phyloP scores from a whole-genome alignment of 1,284 basidiomycete genomes.

The Macrocystidia cucumis region DNA sequence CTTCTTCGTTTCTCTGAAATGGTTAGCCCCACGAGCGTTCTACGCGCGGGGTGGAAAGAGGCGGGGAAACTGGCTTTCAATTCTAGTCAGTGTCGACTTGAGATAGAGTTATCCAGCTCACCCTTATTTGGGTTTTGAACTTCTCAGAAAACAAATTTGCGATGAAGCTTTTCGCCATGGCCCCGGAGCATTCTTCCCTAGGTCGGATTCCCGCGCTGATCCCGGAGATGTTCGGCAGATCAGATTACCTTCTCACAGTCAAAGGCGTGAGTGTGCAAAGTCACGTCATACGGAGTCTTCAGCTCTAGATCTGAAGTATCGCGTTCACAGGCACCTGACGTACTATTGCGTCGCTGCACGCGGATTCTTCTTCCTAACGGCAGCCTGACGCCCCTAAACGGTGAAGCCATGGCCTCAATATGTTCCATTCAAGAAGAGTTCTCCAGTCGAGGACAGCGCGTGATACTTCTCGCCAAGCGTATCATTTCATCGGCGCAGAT shows the following conservation, averaged over 20 bases:
- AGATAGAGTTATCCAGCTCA: no score
- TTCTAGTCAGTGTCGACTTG: conserved; percentile 28
- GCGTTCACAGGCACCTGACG: conserved; percentile 35
- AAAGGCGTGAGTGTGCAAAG: conserved; percentile 31
- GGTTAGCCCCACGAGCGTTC: conserved; percentile 14
- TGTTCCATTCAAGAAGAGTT: conserved; percentile 38
- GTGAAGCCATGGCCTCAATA: conserved; percentile 14
- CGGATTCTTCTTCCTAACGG: conserved; percentile 17
- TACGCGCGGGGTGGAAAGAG: conserved; percentile 17
- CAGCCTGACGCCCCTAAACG: background rate
- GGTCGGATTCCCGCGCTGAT: conserved; percentile 17
- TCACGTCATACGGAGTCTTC: background rate
- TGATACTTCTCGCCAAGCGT: conserved; percentile 38
- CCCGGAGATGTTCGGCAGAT: conserved; percentile 22
- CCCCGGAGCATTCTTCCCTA: conserved; percentile 7
- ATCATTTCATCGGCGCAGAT: conserved; percentile 21
- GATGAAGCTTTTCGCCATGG: conserved; percentile 28
- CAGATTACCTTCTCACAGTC: conserved; percentile 33
- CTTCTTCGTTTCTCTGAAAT: conserved; percentile 46
- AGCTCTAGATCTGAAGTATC: background rate
- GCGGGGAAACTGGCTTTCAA: conserved; percentile 40
- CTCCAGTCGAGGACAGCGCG: conserved; percentile 51
- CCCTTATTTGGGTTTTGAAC: no score
- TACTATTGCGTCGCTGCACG: conserved; percentile 42
- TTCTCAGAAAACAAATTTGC: conserved; percentile 45